phyloP scores from a whole-genome alignment of 305 asterid species.

The Fraxinus ornus region DNA sequence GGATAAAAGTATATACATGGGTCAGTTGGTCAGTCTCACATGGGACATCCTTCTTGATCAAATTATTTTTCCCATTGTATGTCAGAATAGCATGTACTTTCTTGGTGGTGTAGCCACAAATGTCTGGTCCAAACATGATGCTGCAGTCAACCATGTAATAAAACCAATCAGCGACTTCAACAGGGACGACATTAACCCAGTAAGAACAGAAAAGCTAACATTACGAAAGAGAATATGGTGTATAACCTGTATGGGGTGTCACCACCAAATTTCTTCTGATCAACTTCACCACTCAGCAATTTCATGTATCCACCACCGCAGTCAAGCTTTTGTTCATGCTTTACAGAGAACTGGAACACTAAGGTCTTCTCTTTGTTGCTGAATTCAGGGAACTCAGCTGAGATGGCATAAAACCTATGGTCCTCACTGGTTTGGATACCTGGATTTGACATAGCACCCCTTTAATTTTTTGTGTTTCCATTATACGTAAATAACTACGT shows the following conservation, averaged over 20 bases:
- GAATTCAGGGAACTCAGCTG: constrained; percentile 92
- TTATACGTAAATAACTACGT: not conserved
- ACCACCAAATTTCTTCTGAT: constrained; percentile 94
- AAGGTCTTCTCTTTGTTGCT: constrained; percentile 88
- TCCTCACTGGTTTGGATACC: constrained; percentile 99
- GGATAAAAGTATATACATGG: constrained; percentile 85
- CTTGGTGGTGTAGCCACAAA: constrained; percentile 89
- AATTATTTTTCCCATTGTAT: constrained; percentile 67
- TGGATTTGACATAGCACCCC: constrained; percentile 20
- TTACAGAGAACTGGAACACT: constrained; percentile 87
- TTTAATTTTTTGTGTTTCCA: not conserved
- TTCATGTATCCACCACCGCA: constrained; percentile 99
- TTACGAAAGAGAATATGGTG: not conserved
- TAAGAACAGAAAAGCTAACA: not conserved
- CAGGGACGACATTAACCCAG: not conserved
- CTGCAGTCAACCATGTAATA: constrained; percentile 42
- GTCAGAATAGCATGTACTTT: constrained; percentile 93
- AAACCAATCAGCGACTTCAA: constrained; percentile 23
- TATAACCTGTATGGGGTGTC: constrained; percentile 94
- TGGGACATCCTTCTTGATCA: constrained; percentile 96
- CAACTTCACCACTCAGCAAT: constrained; percentile 78
- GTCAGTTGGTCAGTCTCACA: constrained; percentile 93
- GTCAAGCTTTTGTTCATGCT: constrained; percentile 98
- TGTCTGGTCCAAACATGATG: constrained; percentile 99
- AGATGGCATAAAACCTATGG: constrained; percentile 86